Base-by-base conservation (phyloP, 495 filamentous ascomycete genomes). In the Hypoxylon lienhwacheense region DNA sequence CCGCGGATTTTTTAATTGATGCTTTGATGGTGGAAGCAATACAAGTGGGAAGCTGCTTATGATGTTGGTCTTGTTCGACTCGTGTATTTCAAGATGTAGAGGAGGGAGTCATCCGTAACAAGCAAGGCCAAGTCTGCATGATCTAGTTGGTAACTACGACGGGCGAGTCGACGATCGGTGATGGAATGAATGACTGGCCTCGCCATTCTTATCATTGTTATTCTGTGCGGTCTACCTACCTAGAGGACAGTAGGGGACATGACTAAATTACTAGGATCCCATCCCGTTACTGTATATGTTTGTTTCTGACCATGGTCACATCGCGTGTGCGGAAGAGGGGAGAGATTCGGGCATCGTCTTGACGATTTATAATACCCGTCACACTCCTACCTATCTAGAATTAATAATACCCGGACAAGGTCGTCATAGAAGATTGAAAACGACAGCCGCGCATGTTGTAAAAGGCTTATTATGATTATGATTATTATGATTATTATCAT, bases 101-200 rank as follows among this genome's bases (percentile, higher is more conserved):
- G 21, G 5, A 7, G 20, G 14, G 25, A 45, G 49, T 56, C n/a
- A n/a, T n/a, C n/a, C n/a, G n/a, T n/a, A n/a, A n/a, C n/a, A n/a
- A n/a, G n/a, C n/a, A n/a, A n/a, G n/a, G n/a, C n/a, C n/a, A n/a
- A n/a, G n/a, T n/a, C n/a, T n/a, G n/a, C n/a, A n/a, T n/a, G n/a
- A 45, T 32, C 29, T 52, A 37, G 33, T 55, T 55, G 50, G 34
- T 53, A 45, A 36, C 42, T 34, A 49, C 5, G 48, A 47, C 43
- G 49, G 44, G 42, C 34, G 14, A 44, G 33, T 43, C 37, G 43
- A 59, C 43, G 43, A 16, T 43, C 26, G 14, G 6, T 37, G 40
- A 47, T 37, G 34, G 42, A 46, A 36, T 53, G 19, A 37, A n/a
- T n/a, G n/a, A n/a, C n/a, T n/a, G n/a, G n/a, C n/a, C n/a, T n/a